Base-by-base conservation (phyloP, 176 grass and related monocot species). In the Areca catechu region DNA sequence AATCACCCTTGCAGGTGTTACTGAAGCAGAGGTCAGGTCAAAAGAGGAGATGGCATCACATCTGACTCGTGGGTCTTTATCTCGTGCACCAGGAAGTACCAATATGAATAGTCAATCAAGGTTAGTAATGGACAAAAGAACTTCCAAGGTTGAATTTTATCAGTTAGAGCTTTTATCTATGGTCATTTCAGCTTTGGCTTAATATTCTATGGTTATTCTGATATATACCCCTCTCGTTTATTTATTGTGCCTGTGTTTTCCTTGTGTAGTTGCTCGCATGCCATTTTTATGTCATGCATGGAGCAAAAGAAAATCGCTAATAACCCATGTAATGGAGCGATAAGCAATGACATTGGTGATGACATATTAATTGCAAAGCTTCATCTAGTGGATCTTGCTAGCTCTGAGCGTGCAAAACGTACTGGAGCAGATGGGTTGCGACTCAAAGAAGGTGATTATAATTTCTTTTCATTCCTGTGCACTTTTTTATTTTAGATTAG, bases 41-140 rank as follows among this genome's bases (percentile, higher is more conserved):
- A 98, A 88, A 74, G 93, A 92, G 71, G 93, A 98, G 65, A 98
- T 98, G 93, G 78, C 84, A 51, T 85, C 67, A 58, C 78, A 75
- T 71, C 71, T 98, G 51, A 50, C 66, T 6, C 81, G 70, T 74
- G 93, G 93, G 15, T 98, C 93, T 43, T 79, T 71, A 7, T 77
- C 62, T 4, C 86, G 93, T 60, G 93, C 93, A 58, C 92, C 93
- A 16, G 93, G 81, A 70, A 98, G 87, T 71, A 82, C 79, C 19
- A 74, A 82, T 59, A 82, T 82, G 79, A 82, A 82, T 66, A 82
- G 79, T 57, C 79, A 82, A 20, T 82, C 79, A 14, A 82, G 79
- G 79, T 82, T 55, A 15, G 56, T 74, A 2, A 74, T 24, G 43
- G 48, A 50, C 22, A 27, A 7, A 50, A 25, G 4, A 9, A 3